Base-by-base conservation (phyloP, 139 green algal species). In the Mesotaenium endlicherianum region DNA sequence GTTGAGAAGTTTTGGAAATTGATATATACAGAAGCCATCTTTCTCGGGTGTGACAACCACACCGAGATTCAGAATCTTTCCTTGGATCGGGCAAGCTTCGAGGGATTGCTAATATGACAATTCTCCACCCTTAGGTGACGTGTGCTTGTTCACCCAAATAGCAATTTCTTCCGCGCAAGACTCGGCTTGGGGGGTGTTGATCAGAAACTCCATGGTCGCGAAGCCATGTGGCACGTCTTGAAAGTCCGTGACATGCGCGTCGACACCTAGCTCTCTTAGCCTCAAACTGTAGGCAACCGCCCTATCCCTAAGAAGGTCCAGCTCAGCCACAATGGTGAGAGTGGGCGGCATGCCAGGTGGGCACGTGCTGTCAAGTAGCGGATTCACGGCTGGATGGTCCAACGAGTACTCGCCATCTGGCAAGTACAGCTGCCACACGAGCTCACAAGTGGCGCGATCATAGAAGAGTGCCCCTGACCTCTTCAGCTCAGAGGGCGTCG, bases 101-200 rank as follows among this genome's bases (percentile, higher is more conserved):
- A 64, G 20, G 50, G 50, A 64, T 34, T 26, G 20, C 50, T 64
- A 64, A 64, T 64, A 64, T 20, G 20, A 64, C 26, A 64, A 11
- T n/a, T 72, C 60, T 72, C 60, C 60, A 11, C 11, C 43, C 11
- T 72, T 72, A 11, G 5, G 60, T n/a, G 11, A 36, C 17, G 43
- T 72, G 14, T 70, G 77, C 31, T 74, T 75, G 17, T 71, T 40
- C 31, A 84, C 38, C 77, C 77, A 84, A 31, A 84, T 84, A 3
- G 77, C 64, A 39, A 84, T 84, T 31, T 84, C 77, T 34, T 84
- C 77, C 31, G 77, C 77, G 44, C 77, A 84, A 50, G 58, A 30
- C 58, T 84, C 77, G 40, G 77, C 77, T 34, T 84, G 77, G 16
- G 57, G 77, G 26, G 57, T 75, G 68, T 84, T 75, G 20, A 84